Conservation (phyloP, 345 rosid species). For the Sisymbrium irio region DNA sequence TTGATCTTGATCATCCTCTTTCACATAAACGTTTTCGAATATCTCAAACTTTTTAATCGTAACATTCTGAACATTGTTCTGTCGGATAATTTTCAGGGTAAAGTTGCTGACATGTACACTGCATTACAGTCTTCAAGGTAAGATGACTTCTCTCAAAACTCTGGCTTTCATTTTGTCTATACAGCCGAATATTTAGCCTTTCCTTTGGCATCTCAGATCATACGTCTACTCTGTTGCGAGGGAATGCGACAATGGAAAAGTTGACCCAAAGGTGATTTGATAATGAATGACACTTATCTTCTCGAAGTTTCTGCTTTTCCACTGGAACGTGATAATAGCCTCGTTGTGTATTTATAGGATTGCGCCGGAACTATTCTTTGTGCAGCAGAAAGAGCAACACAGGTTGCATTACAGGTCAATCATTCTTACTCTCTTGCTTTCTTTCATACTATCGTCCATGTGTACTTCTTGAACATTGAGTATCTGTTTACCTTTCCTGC, state of each 20-base stretch:
- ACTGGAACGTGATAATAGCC: background rate
- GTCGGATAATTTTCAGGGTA: slow-evolving; percentile 56
- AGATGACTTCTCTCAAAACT: background rate
- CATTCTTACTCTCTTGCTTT: background rate
- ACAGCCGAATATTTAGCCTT: background rate
- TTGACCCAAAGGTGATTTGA: slow-evolving; percentile 63
- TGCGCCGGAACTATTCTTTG: slow-evolving; percentile 92
- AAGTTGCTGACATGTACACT: slow-evolving; percentile 92
- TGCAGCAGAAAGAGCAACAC: slow-evolving; percentile 96
- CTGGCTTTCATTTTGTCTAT: background rate
- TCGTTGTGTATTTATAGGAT: slow-evolving; percentile 50
- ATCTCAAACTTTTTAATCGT: background rate
- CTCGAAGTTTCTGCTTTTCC: background rate
- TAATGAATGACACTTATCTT: background rate
- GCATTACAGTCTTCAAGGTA: slow-evolving; percentile 90
- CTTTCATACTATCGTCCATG: background rate
- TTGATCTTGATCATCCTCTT: slow-evolving; percentile 27
- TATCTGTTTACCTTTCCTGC: background rate
- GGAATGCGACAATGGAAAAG: slow-evolving; percentile 72
- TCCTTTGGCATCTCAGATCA: slow-evolving; percentile 50
- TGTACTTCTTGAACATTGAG: background rate
- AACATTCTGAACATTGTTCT: background rate
- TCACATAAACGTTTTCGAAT: background rate
- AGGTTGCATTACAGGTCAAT: slow-evolving; percentile 90
- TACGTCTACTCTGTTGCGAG: slow-evolving; percentile 86